These are phyloP conservation scores for Pythium phragmiticola DNA, from an alignment of 352 stramenopile genomes.

Conservation along the genomic window DNA sequence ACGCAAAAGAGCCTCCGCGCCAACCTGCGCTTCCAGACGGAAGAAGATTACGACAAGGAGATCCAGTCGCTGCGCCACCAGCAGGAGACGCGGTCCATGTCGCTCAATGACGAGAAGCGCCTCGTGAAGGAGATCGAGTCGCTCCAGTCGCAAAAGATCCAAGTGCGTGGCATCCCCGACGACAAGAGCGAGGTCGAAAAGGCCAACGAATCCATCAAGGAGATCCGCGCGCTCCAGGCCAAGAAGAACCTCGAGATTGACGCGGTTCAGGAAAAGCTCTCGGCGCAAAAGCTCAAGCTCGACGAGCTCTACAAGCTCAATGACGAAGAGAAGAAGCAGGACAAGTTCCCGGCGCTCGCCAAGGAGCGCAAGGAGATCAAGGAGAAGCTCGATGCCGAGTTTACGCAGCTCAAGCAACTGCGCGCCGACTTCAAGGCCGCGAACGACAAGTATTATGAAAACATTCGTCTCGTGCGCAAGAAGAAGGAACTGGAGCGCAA, in stretches of 20 bases:
- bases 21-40: slow-evolving; percentile 85
- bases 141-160: slow-evolving; percentile 88
- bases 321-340: slow-evolving; percentile 86
- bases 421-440: slow-evolving; percentile 89
- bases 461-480: slow-evolving; percentile 84
- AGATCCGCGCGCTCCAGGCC: slow-evolving; percentile 64
- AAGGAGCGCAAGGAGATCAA: slow-evolving; percentile 91
- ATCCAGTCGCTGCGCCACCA: slow-evolving; percentile 86
- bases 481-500: slow-evolving; percentile 85
- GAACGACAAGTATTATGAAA: slow-evolving; percentile 95
- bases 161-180: slow-evolving; percentile 76
- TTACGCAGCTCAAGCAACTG: slow-evolving; percentile 83
- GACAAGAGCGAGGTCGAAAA: slow-evolving; percentile 86
- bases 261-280: slow-evolving; percentile 90
- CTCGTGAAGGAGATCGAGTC: slow-evolving; percentile 97
- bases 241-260: slow-evolving; percentile 96
- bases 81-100: slow-evolving; percentile 97
- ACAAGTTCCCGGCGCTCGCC: slow-evolving; percentile 76
- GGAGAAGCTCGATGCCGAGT: slow-evolving; percentile 90
- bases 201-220: slow-evolving; percentile 80
- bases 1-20: slow-evolving; percentile 56
- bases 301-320: slow-evolving; percentile 91
- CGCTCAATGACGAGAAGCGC: slow-evolving; percentile 95
- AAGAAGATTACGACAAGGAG: slow-evolving; percentile 91
- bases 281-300: slow-evolving; percentile 83